Conservation (phyloP, 2,329 filamentous ascomycete species). For the Aspergillus uvarum region DNA sequence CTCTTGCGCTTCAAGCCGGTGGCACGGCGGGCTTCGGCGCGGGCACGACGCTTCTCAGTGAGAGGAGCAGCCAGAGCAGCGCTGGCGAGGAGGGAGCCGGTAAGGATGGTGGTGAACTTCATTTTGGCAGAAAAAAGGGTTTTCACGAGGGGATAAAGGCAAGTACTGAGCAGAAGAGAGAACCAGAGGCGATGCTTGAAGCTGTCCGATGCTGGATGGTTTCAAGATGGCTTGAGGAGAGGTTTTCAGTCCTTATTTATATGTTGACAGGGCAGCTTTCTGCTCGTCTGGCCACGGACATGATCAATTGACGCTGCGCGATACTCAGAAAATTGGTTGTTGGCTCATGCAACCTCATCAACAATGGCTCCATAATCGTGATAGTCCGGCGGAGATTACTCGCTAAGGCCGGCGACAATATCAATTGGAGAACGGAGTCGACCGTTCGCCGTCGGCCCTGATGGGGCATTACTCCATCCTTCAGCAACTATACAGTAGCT, state of each 20-base stretch:
- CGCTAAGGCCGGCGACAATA: background rate
- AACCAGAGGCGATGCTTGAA: constrained; percentile 6
- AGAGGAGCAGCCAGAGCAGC: constrained; percentile 50
- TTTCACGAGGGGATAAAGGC: background rate
- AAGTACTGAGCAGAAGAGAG: background rate
- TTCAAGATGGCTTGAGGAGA: background rate
- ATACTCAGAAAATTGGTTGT: background rate
- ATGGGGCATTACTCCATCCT: background rate
- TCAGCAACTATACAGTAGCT: background rate
- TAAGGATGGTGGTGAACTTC: constrained; percentile 48
- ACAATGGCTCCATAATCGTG: constrained; percentile 1
- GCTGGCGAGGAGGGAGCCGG: constrained; percentile 43
- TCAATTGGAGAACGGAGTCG: constrained; percentile 1
- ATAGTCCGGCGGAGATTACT: constrained; percentile 5
- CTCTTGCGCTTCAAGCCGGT: constrained; percentile 23
- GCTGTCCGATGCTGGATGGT: constrained; percentile 8
- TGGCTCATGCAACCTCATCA: constrained; percentile 1
- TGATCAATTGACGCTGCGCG: background rate
- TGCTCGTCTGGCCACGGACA: background rate
- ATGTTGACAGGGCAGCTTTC: background rate
- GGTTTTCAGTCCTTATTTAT: constrained; percentile 1
- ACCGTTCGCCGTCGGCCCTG: constrained; percentile 4
- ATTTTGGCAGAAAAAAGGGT: constrained; percentile 33
- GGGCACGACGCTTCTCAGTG: constrained; percentile 40
- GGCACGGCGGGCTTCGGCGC: constrained; percentile 25